Evolutionary conservation across 768 basidiomycete species (phyloP).

Genomic region (Termitomyces sp.): DNA sequence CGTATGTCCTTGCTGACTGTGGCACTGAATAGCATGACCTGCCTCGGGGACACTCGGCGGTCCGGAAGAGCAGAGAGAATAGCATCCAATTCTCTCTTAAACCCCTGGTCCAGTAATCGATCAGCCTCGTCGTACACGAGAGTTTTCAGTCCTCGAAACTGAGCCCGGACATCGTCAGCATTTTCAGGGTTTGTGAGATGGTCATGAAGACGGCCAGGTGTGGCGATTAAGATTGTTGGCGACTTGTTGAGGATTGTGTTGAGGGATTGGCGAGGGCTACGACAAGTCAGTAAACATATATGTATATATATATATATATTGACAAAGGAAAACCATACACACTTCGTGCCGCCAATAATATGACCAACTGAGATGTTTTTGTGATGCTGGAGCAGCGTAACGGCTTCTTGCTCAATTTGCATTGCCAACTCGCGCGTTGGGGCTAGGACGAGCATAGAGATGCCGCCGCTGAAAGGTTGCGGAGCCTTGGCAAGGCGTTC

Average conservation of each 20-base stretch:
- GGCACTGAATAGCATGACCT: constrained; percentile 67
- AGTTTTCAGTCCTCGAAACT: constrained; percentile 33
- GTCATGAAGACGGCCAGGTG: constrained; percentile 72
- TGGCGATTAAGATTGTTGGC: constrained; percentile 61
- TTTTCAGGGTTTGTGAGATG: constrained; percentile 41
- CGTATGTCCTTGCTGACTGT: constrained; percentile 70
- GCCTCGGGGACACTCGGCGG: constrained; percentile 48
- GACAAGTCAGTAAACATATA: not conserved
- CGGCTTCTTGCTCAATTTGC: constrained; percentile 65
- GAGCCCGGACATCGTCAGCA: constrained; percentile 10
- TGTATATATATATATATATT: too few species aligned
- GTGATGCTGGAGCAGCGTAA: constrained; percentile 34
- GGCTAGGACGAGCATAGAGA: constrained; percentile 62
- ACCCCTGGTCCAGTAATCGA: constrained; percentile 68
- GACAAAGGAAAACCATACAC: constrained; percentile 6
- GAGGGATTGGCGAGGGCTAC: not conserved
- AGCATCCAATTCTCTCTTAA: constrained; percentile 61
- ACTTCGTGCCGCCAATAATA: constrained; percentile 55
- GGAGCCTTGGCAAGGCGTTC: constrained; percentile 51
- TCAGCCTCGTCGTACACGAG: constrained; percentile 74
- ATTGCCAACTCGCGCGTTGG: constrained; percentile 73
- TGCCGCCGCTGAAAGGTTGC: constrained; percentile 15
- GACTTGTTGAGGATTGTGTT: constrained; percentile 21
- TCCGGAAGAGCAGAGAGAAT: constrained; percentile 42
- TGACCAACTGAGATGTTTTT: constrained; percentile 33